Conservation (phyloP, 768 basidiomycete species). For the Asterophora lycoperdoides region DNA sequence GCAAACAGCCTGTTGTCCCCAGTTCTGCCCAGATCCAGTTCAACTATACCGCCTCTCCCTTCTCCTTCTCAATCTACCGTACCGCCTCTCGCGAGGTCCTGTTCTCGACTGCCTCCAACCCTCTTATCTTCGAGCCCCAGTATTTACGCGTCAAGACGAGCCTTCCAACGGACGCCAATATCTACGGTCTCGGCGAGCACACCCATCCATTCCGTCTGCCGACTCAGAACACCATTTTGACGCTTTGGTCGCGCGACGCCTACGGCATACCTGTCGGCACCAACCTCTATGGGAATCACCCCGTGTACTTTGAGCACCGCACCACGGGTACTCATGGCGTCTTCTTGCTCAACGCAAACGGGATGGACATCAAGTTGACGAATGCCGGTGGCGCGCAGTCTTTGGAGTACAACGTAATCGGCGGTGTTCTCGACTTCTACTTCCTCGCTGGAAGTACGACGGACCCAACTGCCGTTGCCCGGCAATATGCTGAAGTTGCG, state of each 20-base stretch:
- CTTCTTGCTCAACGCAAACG: constrained; percentile 64
- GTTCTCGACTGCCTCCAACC: constrained; percentile 55
- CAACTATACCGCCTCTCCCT: constrained; percentile 55
- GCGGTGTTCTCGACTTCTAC: constrained; percentile 75
- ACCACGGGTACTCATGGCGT: constrained; percentile 65
- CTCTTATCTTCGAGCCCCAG: constrained; percentile 73
- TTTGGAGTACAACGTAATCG: constrained; percentile 74
- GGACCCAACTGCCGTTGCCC: constrained; percentile 53
- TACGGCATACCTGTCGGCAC: constrained; percentile 52
- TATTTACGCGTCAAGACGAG: constrained; percentile 68
- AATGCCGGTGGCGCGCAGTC: constrained; percentile 32
- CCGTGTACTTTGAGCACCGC: constrained; percentile 70
- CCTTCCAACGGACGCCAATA: constrained; percentile 57
- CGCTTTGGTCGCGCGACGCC: constrained; percentile 66
- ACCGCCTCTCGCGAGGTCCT: constrained; percentile 46
- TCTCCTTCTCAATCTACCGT: constrained; percentile 56
- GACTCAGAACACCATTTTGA: constrained; percentile 41
- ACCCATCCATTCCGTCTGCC: constrained; percentile 60
- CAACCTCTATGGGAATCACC: constrained; percentile 72
- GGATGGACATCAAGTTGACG: constrained; percentile 73
- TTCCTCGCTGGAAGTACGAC: constrained; percentile 66
- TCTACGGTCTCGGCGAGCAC: constrained; percentile 79
- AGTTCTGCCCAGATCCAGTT: constrained; percentile 46
- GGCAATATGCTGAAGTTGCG: constrained; percentile 65
- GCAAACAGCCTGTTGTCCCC: constrained; percentile 23